Base-by-base conservation (phyloP, 805 yeast species). In the Saccharomycopsis sp. region DNA sequence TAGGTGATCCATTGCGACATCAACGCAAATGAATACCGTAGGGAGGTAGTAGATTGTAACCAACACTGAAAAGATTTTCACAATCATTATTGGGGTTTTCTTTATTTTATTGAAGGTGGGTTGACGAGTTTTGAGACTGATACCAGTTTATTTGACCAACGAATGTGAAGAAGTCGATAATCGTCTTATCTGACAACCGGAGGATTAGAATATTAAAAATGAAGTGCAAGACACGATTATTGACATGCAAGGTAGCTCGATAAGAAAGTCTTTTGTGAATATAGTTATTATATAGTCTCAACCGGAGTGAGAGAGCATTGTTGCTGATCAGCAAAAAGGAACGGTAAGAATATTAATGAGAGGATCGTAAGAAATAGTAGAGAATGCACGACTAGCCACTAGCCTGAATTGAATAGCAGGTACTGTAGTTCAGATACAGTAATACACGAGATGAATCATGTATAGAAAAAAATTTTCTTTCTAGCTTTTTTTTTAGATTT, bases 1-100 rank as follows among this genome's bases (percentile, higher is more conserved):
- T 46, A 60, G 51, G 51, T 60, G 63, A 47, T 60, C 63, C 63
- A 60, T 57, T 7, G 63, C 56, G 9, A 57, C 24, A 44, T 60
- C 63, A 18, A 60, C 41, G 12, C 34, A 21, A 16, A 53, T 3
- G 41, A 53, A 44, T n/a, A 23, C 21, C 18, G 56, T n/a, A 24
- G 52, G 34, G 14, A 53, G 21, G 16, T 44, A 44, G 16, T 44
- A 44, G 16, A 44, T 12, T 16, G 48, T 16, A 20, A 18, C 48
- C 21, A 18, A 7, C 16, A 44, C 16, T 44, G 48, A n/a, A 7
- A 44, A 16, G 21, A 44, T 16, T 44, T 44, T 44, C 8, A 44
- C 21, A 44, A 44, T 44, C 48, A 44, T 44, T 29, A 44, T 44
- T 44, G n/a, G n/a, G n/a, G 44, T 37, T n/a, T 37, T 37, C 12